Base-by-base conservation (phyloP, 2,329 filamentous ascomycete species). In the Plectosphaerella plurivora region DNA sequence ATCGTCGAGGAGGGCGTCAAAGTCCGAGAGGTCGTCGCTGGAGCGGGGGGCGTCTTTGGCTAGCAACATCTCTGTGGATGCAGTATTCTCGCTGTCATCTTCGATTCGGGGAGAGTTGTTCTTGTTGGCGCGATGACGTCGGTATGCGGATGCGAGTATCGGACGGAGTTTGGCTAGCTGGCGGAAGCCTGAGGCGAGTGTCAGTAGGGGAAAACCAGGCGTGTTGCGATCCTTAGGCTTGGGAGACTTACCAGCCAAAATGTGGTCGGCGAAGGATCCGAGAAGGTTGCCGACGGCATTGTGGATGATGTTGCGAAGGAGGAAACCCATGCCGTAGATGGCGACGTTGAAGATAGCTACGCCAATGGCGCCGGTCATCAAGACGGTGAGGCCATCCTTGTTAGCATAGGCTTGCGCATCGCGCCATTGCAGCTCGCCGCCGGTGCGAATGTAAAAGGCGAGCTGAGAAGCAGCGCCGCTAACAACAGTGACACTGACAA, bases 341-440 rank as follows among this genome's bases (percentile, higher is more conserved):
- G 46, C 15, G 16, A 52, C 39, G 22, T 55, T 51, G 33, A 63
- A 22, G 39, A 56, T 51, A 37, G 55, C 36, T 50, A 60, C 35
- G 47, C 59, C 24, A 50, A 49, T 16, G 15, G 61, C 61, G 15
- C 65, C 65, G 15, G 60, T 65, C 11, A 68, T 56, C 35, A 68
- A 51, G 18, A 68, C 59, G 53, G 66, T 66, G 18, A 65, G 56
- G 20, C 60, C 62, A 36, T 68, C 65, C 49, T 62, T 60, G 54
- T 61, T 62, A 22, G 66, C 62, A 41, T 66, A 66, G 14, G 61
- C 49, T 41, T 55, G 55, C 14, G 62, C 65, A 52, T 68, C 65
- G 37, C 57, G 58, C 65, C 65, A 68, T 47, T 67, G 60, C 10
- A 68, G 54, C 53, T 67, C 63, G 24, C 63, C 64, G 16, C 65